Percentiles rank a stretch among this genome's conserved stretches.
These are phyloP conservation scores for Pseudocercospora pini-densiflorae DNA, from an alignment of 2,329 filamentous ascomycete species.

Conservation along the genomic window DNA sequence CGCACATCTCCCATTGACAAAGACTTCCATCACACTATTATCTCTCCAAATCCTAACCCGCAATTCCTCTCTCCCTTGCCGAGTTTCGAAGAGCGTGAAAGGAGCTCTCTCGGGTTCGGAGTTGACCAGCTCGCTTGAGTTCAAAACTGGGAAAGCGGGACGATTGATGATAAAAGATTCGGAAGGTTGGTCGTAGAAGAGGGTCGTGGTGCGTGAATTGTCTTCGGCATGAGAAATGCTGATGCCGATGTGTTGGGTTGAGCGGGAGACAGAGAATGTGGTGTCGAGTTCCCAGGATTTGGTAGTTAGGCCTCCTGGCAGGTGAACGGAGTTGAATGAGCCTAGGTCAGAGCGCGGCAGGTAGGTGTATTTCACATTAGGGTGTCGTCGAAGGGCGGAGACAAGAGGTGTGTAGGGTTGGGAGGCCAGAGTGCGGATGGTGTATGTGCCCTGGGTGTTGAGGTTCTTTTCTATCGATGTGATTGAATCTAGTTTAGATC, in stretches of 20 bases:
- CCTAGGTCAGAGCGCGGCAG: conserved; percentile 7
- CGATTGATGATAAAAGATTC: conserved; percentile 51
- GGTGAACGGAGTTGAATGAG: conserved; percentile 5
- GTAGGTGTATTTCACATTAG: conserved; percentile 16
- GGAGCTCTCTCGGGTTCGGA: conserved; percentile 40
- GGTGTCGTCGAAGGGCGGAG: conserved; percentile 34
- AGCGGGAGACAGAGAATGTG: conserved; percentile 29
- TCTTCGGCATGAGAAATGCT: conserved; percentile 33
- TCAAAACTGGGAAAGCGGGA: conserved; percentile 37
- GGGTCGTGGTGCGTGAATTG: conserved; percentile 40
- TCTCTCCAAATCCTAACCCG: conserved; percentile 51
- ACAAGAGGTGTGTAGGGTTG: conserved; percentile 28
- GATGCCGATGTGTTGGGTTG: conserved; percentile 28
- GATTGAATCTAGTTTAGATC: conserved; percentile 45
- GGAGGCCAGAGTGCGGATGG: conserved; percentile 49
- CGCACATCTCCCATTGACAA: conserved; percentile 50
- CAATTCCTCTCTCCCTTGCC: conserved; percentile 37
- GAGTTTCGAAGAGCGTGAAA: conserved; percentile 51
- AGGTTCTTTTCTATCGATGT: conserved; percentile 46
- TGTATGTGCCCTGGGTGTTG: conserved; percentile 40
- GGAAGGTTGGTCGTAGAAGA: conserved; percentile 44
- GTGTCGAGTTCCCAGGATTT: conserved; percentile 34
- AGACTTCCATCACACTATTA: conserved; percentile 51
- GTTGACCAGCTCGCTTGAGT: conserved; percentile 42
- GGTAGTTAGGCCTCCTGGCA: conserved; percentile 19